Evolutionary conservation across 2,329 filamentous ascomycete genomes (phyloP).

Genomic region (Zasmidium citrigriseum): DNA sequence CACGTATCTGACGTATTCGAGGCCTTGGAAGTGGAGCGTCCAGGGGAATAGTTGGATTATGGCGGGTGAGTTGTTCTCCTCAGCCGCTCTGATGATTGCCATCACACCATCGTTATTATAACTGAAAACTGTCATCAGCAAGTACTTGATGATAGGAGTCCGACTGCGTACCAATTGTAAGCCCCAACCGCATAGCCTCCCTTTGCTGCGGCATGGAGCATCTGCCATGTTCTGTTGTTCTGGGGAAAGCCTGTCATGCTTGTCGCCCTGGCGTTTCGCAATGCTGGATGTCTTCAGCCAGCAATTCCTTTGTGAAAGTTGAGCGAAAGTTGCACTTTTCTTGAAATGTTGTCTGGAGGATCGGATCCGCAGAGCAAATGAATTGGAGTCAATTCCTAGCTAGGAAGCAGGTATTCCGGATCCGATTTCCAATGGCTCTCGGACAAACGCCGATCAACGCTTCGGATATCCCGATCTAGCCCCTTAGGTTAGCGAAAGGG

Average conservation of each 20-base stretch:
- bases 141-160: no score
- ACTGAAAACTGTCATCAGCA: background rate
- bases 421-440: background rate
- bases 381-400: background rate
- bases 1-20: constrained; percentile 19
- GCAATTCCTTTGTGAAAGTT: background rate
- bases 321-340: background rate
- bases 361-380: background rate
- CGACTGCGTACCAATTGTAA: constrained; percentile 3
- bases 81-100: constrained; percentile 24
- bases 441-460: background rate
- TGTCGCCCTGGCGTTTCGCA: background rate
- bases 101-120: constrained; percentile 25
- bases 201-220: background rate
- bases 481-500: background rate
- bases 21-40: constrained; percentile 22
- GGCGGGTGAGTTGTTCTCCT: constrained; percentile 24
- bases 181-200: constrained; percentile 2
- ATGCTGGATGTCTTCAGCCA: background rate
- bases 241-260: background rate
- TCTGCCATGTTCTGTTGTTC: constrained; percentile 1
- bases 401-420: background rate
- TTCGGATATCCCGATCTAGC: background rate
- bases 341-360: background rate
- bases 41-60: constrained; percentile 29